Percentiles rank a stretch among this genome's conserved stretches.
These are phyloP conservation scores for Chaetothyriales sp. DNA, from an alignment of 2,329 filamentous ascomycete species.

Conservation along the genomic window DNA sequence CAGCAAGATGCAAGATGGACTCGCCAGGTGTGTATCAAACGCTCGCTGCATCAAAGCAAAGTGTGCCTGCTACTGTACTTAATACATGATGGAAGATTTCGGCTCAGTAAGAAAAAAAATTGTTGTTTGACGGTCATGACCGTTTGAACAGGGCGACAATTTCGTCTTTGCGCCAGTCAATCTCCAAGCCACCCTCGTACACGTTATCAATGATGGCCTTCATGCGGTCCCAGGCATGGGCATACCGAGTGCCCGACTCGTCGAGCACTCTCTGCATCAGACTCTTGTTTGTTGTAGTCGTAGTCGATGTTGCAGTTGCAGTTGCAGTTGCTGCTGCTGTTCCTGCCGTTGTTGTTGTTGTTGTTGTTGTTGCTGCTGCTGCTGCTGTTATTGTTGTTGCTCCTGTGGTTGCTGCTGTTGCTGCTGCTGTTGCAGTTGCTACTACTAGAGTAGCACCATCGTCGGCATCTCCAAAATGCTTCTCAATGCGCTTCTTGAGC, in stretches of 20 bases:
- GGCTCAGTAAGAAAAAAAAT: background rate
- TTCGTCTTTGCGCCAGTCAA: conserved; percentile 37
- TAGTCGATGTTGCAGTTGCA: background rate
- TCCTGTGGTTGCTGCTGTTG: background rate
- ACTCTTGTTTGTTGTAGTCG: conserved; percentile 32
- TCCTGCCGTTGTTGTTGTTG: too few relatives aligned
- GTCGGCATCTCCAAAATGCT: conserved; percentile 87
- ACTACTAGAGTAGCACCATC: conserved; percentile 44
- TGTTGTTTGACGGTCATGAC: conserved; percentile 9
- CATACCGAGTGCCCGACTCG: conserved; percentile 46
- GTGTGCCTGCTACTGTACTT: too few relatives aligned
- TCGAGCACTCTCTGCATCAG: conserved; percentile 47
- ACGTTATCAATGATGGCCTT: conserved; percentile 31
- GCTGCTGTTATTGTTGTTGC: too few relatives aligned
- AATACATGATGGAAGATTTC: too few relatives aligned
- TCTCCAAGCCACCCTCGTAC: conserved; percentile 32
- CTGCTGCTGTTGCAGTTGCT: background rate
- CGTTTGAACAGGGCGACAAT: conserved; percentile 29
- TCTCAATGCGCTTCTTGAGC: conserved; percentile 82
- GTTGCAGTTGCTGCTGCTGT: too few relatives aligned
- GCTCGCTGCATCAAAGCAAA: too few relatives aligned
- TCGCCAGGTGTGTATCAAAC: too few relatives aligned
- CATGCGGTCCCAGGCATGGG: conserved; percentile 39
- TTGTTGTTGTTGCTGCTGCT: background rate
- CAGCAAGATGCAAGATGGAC: too few relatives aligned